These are phyloP conservation scores for Botryotinia narcissicola DNA, from an alignment of 2,329 filamentous ascomycete genomes.

Conservation along the genomic window DNA sequence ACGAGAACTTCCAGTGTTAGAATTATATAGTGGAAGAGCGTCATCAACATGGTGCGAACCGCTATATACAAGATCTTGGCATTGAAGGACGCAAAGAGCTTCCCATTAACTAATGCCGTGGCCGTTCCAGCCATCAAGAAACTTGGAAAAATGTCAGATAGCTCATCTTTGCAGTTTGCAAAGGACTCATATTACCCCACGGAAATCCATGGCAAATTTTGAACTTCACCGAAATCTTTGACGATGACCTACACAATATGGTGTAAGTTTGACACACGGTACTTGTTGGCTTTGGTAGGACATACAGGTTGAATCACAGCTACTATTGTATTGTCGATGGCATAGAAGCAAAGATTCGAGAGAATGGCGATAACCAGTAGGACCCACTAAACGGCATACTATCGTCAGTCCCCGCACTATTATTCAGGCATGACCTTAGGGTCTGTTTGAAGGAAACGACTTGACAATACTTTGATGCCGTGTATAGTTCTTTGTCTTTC, in stretches of 20 bases:
- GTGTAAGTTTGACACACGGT: not conserved
- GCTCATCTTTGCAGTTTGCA: not conserved
- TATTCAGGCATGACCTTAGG: not conserved
- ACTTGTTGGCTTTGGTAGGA: not conserved
- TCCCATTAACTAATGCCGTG: constrained; percentile 18
- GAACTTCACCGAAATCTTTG: not conserved
- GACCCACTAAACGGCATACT: not conserved
- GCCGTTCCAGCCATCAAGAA: not conserved
- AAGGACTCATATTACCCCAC: not conserved
- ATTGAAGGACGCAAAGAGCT: constrained; percentile 37
- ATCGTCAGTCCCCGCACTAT: not conserved
- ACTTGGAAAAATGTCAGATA: not conserved
- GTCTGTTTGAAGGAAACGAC: not conserved
- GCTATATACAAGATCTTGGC: constrained; percentile 36
- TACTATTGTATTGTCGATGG: constrained; percentile 13
- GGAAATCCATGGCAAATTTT: constrained; percentile 9
- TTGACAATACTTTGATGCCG: not conserved
- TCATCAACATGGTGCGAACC: constrained; percentile 31
- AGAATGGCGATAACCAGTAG: constrained; percentile 7
- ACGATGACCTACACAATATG: not conserved
- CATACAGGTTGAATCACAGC: constrained; percentile 6
- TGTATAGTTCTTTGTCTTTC: not conserved
- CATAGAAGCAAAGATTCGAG: constrained; percentile 9
- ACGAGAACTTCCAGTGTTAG: not conserved
- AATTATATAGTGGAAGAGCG: not conserved